Percentiles rank a stretch among this genome's conserved stretches.
Conservation (phyloP, 148 eudicot genomes). For the Cornus controversa region DNA sequence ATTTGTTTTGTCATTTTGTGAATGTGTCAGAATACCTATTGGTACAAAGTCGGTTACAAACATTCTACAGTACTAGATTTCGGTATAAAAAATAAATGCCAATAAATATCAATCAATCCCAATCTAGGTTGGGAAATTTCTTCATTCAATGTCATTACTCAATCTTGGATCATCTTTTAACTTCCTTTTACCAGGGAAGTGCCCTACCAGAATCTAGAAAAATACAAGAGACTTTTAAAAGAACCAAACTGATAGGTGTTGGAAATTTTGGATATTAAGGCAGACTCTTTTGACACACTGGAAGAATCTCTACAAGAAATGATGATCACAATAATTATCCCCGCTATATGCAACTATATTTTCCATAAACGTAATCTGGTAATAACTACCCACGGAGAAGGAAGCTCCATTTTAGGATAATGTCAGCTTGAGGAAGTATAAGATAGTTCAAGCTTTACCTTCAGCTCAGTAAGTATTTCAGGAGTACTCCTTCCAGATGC, state of each 20-base stretch:
- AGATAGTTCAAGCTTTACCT: constrained; percentile 42
- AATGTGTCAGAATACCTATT: neutral
- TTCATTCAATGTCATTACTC: too few species aligned
- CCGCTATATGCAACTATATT: neutral
- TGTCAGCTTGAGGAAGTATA: neutral
- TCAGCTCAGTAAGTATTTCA: constrained; percentile 80
- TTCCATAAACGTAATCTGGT: neutral
- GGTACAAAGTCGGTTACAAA: neutral
- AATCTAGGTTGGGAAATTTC: neutral
- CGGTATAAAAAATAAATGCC: neutral
- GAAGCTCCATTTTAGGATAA: neutral
- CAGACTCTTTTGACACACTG: neutral
- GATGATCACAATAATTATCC: neutral
- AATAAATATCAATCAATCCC: neutral
- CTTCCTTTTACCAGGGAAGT: neutral
- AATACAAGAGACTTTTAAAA: neutral
- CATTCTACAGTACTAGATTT: neutral
- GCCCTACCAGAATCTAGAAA: neutral
- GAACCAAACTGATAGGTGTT: neutral
- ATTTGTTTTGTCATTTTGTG: neutral
- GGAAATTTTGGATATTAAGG: neutral
- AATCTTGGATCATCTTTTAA: neutral
- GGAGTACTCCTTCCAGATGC: constrained; percentile 87
- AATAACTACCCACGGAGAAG: neutral
- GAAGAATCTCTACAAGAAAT: neutral